Evolutionary conservation across 371 early-diverging fungal species (phyloP).

Genomic region (Nematocida homosporus): DNA sequence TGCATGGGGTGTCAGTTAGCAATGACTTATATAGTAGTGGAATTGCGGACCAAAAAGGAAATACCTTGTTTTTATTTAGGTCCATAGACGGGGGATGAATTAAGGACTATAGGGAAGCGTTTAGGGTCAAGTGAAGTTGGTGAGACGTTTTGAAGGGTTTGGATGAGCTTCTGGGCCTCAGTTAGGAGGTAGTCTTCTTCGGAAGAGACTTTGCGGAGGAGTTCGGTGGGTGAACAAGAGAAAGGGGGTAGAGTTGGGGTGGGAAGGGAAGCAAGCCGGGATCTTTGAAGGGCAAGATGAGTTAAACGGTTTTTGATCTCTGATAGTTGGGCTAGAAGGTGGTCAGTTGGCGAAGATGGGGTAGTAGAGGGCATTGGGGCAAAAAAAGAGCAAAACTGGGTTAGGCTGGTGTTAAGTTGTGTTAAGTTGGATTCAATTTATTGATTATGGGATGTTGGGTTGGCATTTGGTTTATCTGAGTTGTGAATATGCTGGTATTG

Average conservation of each 20-base stretch:
- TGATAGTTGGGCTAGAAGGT: not conserved
- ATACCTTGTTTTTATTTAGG: not conserved
- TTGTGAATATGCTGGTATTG: too few relatives aligned
- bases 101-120: not conserved
- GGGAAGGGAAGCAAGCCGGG: not conserved
- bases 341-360: too few relatives aligned
- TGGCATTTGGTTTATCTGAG: too few relatives aligned
- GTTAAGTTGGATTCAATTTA: too few relatives aligned
- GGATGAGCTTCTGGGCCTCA: slow-evolving; percentile 19
- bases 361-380: too few relatives aligned
- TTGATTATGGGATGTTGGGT: too few relatives aligned
- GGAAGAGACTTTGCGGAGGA: slow-evolving; percentile 20
- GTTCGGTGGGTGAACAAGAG: not conserved
- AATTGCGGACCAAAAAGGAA: not conserved
- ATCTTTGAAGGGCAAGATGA: slow-evolving; percentile 10
- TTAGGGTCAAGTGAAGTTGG: not conserved
- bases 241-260: slow-evolving; percentile 12
- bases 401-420: too few relatives aligned
- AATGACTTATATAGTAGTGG: too few relatives aligned
- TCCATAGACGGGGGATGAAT: not conserved
- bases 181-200: slow-evolving; percentile 31
- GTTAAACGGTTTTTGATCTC: slow-evolving; percentile 27
- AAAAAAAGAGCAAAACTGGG: too few relatives aligned
- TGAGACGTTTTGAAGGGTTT: not conserved
- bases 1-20: not conserved